Conservation (phyloP, 2,329 filamentous ascomycete genomes). For the Alternaria alternata region DNA sequence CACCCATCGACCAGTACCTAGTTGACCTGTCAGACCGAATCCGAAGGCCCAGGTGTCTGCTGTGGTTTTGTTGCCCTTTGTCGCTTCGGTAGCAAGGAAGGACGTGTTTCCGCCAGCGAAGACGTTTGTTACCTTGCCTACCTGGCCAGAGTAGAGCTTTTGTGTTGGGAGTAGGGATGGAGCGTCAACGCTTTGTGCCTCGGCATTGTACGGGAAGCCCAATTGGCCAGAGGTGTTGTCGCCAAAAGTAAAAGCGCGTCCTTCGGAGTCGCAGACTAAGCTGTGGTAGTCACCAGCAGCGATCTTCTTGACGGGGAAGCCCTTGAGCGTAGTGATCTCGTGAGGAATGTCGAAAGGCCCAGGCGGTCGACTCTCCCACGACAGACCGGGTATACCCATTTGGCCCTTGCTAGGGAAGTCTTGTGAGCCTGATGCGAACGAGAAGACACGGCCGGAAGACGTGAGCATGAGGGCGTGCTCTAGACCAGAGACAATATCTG, state of each 20-base stretch:
- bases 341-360: conserved; percentile 84
- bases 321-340: conserved; percentile 75
- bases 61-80: conserved; percentile 67
- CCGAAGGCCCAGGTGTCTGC: conserved; percentile 89
- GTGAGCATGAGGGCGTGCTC: conserved; percentile 90
- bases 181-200: conserved; percentile 69
- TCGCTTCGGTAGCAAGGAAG: conserved; percentile 86
- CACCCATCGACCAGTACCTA: conserved; percentile 89
- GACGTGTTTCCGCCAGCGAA: conserved; percentile 87
- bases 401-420: conserved; percentile 85
- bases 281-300: conserved; percentile 90
- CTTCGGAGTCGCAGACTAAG: conserved; percentile 76
- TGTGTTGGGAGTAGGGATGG: conserved; percentile 76
- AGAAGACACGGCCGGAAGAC: conserved; percentile 83
- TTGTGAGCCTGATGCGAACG: conserved; percentile 80
- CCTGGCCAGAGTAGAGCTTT: conserved; percentile 73
- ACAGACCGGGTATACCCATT: conserved; percentile 83
- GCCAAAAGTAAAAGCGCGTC: conserved; percentile 84
- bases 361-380: conserved; percentile 77
- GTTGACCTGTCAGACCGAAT: conserved; percentile 80
- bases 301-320: conserved; percentile 75
- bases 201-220: conserved; percentile 75
- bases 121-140: conserved; percentile 75
- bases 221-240: conserved; percentile 93
- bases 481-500: conserved; percentile 76